Base-by-base conservation (phyloP, 2,329 filamentous ascomycete species). In the Apiospora arundinis region DNA sequence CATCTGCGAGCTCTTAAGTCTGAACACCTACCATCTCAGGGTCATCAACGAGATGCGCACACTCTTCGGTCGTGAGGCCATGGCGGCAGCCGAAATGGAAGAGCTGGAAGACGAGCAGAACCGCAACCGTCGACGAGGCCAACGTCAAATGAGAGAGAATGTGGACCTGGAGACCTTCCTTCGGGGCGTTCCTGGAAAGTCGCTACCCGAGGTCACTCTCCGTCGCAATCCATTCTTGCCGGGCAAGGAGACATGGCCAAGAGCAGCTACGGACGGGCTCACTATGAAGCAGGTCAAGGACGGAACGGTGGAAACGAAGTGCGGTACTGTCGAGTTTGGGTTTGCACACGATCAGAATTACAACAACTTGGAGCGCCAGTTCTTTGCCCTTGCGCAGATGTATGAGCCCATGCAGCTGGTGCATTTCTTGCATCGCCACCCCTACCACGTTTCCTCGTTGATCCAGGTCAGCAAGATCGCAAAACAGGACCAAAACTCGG, bases 391-490 rank as follows among this genome's bases (percentile, higher is more conserved):
- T 74, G 95, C 97, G n/a, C 92, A 93, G 76, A 93, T 96, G 87
- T 86, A 88, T 74, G 93, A 98, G 77, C 94, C 94, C 4, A 92
- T 97, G 81, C 88, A 91, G 70, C 89, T 99, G 83, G 91, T 98
- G 56, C 85, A 91, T 46, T 89, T 96, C 69, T 85, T 98, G 2
- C 88, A 90, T 73, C 85, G 87, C 75, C 91, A 94, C 76, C 93
- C 95, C 4, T 98, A 98, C 80, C 95, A 98, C 79, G 92, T 98
- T 75, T 96, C 94, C 1, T 95, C 94, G 2, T 88, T 98, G n/a
- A 90, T 98, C 28, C 95, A 98, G 80, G 95, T 97, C 40, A 97
- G 94, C 73, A 94, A 94, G 79, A 93, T 98, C 68, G 95, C 95
- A 16, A 95, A 96, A 80, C 93, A 97, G 75, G 94, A 98, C 78